phyloP scores from a whole-genome alignment of 2,329 filamentous ascomycete species.

The Hymenoscyphus repandus region DNA sequence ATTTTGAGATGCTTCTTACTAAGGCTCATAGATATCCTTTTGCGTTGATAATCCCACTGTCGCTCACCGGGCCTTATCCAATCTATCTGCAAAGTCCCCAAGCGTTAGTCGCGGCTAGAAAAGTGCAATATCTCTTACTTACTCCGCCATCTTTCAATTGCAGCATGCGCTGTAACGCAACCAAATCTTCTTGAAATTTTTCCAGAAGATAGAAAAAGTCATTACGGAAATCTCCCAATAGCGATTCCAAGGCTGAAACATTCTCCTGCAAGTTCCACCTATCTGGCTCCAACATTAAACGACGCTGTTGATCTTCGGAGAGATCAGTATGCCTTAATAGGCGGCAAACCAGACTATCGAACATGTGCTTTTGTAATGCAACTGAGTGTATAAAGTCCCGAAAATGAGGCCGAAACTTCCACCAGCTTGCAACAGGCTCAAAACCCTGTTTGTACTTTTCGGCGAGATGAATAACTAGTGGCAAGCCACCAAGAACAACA shows the following conservation, averaged over 20 bases:
- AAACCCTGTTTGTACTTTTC: constrained; percentile 24
- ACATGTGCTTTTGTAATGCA: constrained; percentile 18
- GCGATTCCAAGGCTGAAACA: constrained; percentile 15
- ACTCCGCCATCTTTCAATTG: constrained; percentile 23
- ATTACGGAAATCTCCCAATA: constrained; percentile 9
- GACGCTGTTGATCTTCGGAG: constrained; percentile 15
- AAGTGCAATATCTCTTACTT: too few relatives aligned
- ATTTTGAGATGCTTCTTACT: constrained; percentile 18
- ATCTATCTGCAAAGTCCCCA: constrained; percentile 22
- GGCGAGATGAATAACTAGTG: constrained; percentile 19
- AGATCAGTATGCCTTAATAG: constrained; percentile 21
- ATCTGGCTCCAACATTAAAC: constrained; percentile 17
- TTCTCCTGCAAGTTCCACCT: constrained; percentile 18
- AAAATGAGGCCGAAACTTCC: constrained; percentile 21
- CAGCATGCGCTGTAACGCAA: constrained; percentile 18
- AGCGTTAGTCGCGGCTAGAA: too few relatives aligned
- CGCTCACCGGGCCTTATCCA: constrained; percentile 20
- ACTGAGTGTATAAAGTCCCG: constrained; percentile 20
- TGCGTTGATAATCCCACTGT: constrained; percentile 23
- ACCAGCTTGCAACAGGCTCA: constrained; percentile 23
- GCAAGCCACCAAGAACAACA: constrained; percentile 21
- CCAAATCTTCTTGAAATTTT: constrained; percentile 16
- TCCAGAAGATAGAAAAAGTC: constrained; percentile 19
- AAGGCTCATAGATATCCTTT: constrained; percentile 22
- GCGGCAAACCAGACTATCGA: constrained; percentile 16